Base-by-base conservation (phyloP, 108 stramenopile species). In the Cyclotella sp. region DNA sequence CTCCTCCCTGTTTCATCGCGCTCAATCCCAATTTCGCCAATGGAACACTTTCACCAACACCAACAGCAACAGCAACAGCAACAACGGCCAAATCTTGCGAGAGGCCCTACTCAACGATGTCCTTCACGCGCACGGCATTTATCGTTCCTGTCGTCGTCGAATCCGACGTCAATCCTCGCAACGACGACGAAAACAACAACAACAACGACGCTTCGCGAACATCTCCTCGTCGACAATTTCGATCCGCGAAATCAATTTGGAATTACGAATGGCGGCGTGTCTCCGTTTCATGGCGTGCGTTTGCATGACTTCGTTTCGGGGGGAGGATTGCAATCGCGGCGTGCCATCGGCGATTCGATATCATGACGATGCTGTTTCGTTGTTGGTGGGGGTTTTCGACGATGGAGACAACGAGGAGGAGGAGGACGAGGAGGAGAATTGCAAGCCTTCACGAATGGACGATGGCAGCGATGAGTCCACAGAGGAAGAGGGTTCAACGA, bases 301-400 rank as follows among this genome's bases (percentile, higher is more conserved):
- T 26, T 60, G 26, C 42, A 30, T 60, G 30, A n/a, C 63, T 21
- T 1, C 21, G 30, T 41, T 19, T 54, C 16, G 24, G 60, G 13
- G 14, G 41, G 3, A 10, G 1, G 45, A 29, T 8, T 9, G 42
- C 7, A 10, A 24, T 22, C 41, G 12, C 2, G 34, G 72, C 59
- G 29, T 79, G 9, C 52, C 49, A 46, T 63, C 44, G 40, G 78
- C 78, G 0, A 71, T 72, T 26, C 43, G 66, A 22, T 61, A 60
- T 72, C 78, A 79, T 44, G 78, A 79, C 22, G 52, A 54, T 55
- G 78, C 78, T 0, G 78, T 79, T 16, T 79, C 78, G 10, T 46
- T 79, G 7, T 47, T 79, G 24, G 78, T 79, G 28, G 78, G 78
- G 2, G 70, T 79, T 34, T 71, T 78, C 58, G 77, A 78, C 22